phyloP scores from a whole-genome alignment of 352 stramenopile species.

The Globisporangium takayamanum region DNA sequence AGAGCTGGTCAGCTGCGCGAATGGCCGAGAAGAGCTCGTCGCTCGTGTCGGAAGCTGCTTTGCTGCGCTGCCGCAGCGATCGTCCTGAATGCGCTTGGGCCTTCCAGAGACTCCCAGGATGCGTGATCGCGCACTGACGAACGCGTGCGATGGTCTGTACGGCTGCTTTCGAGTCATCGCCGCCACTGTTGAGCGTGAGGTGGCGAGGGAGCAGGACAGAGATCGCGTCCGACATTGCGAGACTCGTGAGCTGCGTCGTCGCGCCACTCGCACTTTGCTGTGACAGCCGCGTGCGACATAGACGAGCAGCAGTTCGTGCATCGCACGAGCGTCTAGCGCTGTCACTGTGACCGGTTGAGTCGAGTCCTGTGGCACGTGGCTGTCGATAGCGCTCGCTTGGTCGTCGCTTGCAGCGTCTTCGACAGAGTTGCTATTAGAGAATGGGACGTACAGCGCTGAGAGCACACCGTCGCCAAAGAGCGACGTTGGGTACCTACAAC shows the following conservation, averaged over 20 bases:
- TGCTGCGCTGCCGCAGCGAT: background rate
- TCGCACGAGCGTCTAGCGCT: slow-evolving; percentile 14
- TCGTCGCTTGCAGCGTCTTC: background rate
- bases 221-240: slow-evolving; percentile 27
- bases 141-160: background rate
- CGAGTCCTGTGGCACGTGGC: background rate
- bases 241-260: slow-evolving; percentile 17
- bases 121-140: slow-evolving; percentile 24
- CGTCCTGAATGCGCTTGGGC: background rate
- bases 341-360: slow-evolving; percentile 10
- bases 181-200: background rate
- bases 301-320: slow-evolving; percentile 33
- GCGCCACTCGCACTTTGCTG: background rate
- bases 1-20: slow-evolving; percentile 9
- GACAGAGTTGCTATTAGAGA: background rate
- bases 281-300: slow-evolving; percentile 23
- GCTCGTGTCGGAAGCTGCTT: background rate
- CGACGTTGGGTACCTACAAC: slow-evolving; percentile 24
- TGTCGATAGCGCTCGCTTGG: too few relatives aligned
- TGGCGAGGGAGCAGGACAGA: slow-evolving; percentile 16
- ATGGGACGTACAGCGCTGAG: slow-evolving; percentile 27
- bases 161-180: background rate
- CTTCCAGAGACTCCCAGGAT: slow-evolving; percentile 19
- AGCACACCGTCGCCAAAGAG: slow-evolving; percentile 23
- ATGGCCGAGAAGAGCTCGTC: slow-evolving; percentile 1